phyloP scores from a whole-genome alignment of 2,329 filamentous ascomycete species.

The Penicillium sp. region DNA sequence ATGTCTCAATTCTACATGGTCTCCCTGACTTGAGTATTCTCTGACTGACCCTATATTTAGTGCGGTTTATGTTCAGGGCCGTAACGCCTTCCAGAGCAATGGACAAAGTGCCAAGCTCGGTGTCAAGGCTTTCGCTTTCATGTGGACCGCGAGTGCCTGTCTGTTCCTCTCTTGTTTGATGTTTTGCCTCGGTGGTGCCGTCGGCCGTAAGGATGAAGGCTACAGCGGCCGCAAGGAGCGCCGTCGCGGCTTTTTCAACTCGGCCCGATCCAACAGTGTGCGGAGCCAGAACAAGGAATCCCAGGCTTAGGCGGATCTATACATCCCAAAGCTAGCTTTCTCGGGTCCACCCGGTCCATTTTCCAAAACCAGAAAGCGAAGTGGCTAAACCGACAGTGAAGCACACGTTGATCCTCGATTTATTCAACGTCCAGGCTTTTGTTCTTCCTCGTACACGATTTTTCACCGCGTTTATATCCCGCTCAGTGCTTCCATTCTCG shows the following conservation, averaged over 20 bases:
- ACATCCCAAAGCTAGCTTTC: background rate
- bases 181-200: conserved; percentile 57
- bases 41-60: conserved; percentile 40
- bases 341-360: background rate
- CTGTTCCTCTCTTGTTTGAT: conserved; percentile 61
- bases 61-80: conserved; percentile 63
- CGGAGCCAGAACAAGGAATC: conserved; percentile 33
- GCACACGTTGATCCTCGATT: background rate
- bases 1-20: conserved; percentile 38
- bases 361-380: background rate
- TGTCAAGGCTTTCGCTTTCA: conserved; percentile 63
- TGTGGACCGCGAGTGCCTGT: conserved; percentile 62
- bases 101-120: conserved; percentile 57
- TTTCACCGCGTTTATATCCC: background rate
- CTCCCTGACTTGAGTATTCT: background rate
- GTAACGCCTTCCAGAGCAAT: conserved; percentile 58
- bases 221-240: conserved; percentile 43
- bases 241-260: conserved; percentile 44
- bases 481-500: background rate
- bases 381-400: background rate
- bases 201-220: conserved; percentile 35
- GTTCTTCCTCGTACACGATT: background rate
- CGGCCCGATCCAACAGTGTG: conserved; percentile 33
- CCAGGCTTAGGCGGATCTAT: conserved; percentile 27
- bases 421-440: conserved; percentile 8